phyloP scores from a whole-genome alignment of 2,329 filamentous ascomycete species.

The Myriosclerotinia curreyana region DNA sequence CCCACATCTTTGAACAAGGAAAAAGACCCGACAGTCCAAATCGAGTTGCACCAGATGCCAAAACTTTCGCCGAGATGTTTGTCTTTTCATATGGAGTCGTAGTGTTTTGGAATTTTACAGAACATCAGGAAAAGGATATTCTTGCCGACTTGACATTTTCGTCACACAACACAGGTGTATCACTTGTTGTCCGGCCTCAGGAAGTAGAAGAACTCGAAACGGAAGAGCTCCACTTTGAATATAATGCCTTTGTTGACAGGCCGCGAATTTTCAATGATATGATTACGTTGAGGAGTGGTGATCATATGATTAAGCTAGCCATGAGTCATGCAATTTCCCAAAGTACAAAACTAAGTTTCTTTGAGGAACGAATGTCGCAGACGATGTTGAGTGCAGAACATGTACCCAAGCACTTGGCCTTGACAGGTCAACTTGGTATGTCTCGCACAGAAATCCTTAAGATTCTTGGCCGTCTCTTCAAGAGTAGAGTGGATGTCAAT shows the following conservation, averaged over 20 bases:
- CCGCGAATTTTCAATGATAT: conserved; percentile 98
- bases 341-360: conserved; percentile 93
- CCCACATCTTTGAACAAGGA: conserved; percentile 39
- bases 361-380: conserved; percentile 91
- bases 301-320: conserved; percentile 98
- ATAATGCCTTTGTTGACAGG: conserved; percentile 78
- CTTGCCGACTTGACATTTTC: conserved; percentile 92
- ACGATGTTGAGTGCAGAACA: conserved; percentile 93
- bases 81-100: conserved; percentile 96
- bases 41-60: conserved; percentile 65
- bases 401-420: conserved; percentile 81
- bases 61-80: conserved; percentile 90
- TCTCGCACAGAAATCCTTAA: conserved; percentile 86
- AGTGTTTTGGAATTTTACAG: conserved; percentile 98
- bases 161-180: conserved; percentile 59
- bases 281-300: conserved; percentile 90
- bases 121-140: conserved; percentile 93
- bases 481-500: conserved; percentile 93
- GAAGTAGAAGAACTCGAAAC: conserved; percentile 92
- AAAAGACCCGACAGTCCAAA: conserved; percentile 51
- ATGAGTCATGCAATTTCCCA: conserved; percentile 98
- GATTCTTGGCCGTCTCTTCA: conserved; percentile 86
- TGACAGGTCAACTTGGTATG: conserved; percentile 90
- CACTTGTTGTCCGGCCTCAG: conserved; percentile 74
- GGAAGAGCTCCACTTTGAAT: conserved; percentile 98